Percentiles rank a stretch among this genome's conserved stretches.
phyloP scores from a whole-genome alignment of 306 rosid species.

The Vigna reflexopilosa region DNA sequence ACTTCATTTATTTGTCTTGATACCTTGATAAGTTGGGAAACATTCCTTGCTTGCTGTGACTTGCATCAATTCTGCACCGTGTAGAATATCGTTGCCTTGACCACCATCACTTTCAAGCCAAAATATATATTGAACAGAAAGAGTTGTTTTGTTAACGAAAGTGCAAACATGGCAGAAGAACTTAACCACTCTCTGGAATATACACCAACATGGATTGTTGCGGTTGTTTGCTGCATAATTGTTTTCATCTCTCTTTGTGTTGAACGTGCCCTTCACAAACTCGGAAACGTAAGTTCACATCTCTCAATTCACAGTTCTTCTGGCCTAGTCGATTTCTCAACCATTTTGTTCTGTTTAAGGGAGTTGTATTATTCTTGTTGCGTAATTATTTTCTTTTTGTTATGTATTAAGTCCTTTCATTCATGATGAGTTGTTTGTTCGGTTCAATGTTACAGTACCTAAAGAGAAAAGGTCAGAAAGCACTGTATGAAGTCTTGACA shows the following conservation, averaged over 20 bases:
- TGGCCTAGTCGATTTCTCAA: conserved; percentile 6
- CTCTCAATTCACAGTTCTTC: background rate
- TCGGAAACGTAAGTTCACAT: conserved; percentile 70
- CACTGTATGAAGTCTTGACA: conserved; percentile 63
- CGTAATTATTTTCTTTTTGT: background rate
- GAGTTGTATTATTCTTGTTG: conserved; percentile 20
- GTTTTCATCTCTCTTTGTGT: conserved; percentile 72
- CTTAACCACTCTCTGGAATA: conserved; percentile 68
- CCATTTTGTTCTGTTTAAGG: conserved; percentile 29
- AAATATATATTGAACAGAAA: conserved; percentile 34
- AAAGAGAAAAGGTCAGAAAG: conserved; percentile 42
- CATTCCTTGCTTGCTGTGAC: conserved; percentile 56
- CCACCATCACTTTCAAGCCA: conserved; percentile 33
- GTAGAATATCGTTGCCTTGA: conserved; percentile 38
- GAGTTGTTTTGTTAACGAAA: conserved; percentile 26
- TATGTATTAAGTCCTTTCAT: background rate
- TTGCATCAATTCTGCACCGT: background rate
- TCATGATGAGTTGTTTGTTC: conserved; percentile 40
- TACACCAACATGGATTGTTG: conserved; percentile 93
- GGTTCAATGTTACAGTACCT: conserved; percentile 60
- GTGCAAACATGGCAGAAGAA: conserved; percentile 57
- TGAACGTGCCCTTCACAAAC: conserved; percentile 78
- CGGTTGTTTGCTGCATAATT: conserved; percentile 76
- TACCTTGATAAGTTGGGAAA: conserved; percentile 45
- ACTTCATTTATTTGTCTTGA: conserved; percentile 29